These are phyloP conservation scores for Bruguiera gymnorhiza DNA, from an alignment of 345 rosid genomes.

Conservation along the genomic window DNA sequence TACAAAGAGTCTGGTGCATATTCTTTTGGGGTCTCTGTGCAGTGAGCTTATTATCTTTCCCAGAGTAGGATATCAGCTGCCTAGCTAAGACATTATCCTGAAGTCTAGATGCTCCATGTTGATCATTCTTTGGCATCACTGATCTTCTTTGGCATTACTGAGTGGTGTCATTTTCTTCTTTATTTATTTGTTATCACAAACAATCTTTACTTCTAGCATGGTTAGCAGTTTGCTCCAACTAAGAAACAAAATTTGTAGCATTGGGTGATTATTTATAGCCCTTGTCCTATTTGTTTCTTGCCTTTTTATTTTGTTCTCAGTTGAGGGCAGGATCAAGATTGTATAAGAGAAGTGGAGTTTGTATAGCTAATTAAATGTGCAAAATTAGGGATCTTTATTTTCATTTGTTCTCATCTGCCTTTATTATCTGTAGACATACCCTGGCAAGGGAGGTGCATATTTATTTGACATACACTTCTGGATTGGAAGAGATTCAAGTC, in stretches of 20 bases:
- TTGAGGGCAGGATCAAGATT: neutral
- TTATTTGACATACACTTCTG: conserved; percentile 90
- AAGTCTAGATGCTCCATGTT: too few species aligned
- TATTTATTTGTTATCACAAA: too few species aligned
- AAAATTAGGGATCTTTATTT: neutral
- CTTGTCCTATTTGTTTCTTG: neutral
- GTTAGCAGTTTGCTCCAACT: neutral
- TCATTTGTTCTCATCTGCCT: conserved; percentile 14
- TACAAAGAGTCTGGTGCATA: too few species aligned
- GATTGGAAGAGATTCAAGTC: conserved; percentile 97
- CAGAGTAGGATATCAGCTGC: too few species aligned
- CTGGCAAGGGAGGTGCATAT: conserved; percentile 82
- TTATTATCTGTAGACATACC: conserved; percentile 55
- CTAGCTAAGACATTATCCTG: too few species aligned
- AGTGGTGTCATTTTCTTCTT: too few species aligned
- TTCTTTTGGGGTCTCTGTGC: too few species aligned
- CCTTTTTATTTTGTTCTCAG: conserved; percentile 1
- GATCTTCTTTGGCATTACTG: too few species aligned
- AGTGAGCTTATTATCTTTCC: too few species aligned
- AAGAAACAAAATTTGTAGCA: neutral
- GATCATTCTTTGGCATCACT: too few species aligned
- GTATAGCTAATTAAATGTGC: too few species aligned
- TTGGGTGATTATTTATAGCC: neutral
- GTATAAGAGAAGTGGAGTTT: neutral
- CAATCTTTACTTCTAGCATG: neutral